Base-by-base conservation (phyloP, 345 rosid genomes). In the Eucalyptus pumila region DNA sequence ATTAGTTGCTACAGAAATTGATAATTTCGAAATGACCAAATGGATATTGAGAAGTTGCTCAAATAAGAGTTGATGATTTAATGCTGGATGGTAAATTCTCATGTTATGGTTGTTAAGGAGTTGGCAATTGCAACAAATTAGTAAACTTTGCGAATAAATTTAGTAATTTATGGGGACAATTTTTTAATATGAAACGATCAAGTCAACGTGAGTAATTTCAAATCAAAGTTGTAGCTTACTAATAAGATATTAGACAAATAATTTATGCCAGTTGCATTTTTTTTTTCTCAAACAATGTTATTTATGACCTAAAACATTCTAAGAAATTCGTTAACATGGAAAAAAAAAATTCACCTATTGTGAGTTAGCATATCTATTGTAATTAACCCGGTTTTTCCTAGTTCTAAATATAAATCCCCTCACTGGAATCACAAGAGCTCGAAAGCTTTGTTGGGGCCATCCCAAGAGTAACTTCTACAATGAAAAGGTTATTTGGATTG, bases 381-480 rank as follows among this genome's bases (percentile, higher is more conserved):
- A 19, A 8, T 52, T 52, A 52, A 52, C 56, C 0, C 0, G 0
- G 4, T 52, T 3, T 52, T 52, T 4, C 56, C 56, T 1, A 52
- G 10, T 52, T 52, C 56, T 52, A 52, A 17, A 52, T 52, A 17
- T 52, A 17, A 17, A 52, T 52, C 56, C 56, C 0, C 24, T 52
- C 56, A 19, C 0, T 52, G 2, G 23, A 19, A 7, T 19, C 56
- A 52, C 56, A 52, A 19, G 56, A 8, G 56, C 9, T 52, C 4
- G 4, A 52, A 52, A 52, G 56, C 56, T 8, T 52, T 52, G 56
- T 52, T 19, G 24, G 1, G 56, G 2, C 24, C 24, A 52, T 52
- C 24, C 10, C 2, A 0, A 8, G 4, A 5, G 24, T 52, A 19
- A 52, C 9, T 52, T 52, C 56, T 0, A 19, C 9, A 3, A 3